Base-by-base conservation (phyloP, 768 basidiomycete genomes). In the Termitomyces heimii region DNA sequence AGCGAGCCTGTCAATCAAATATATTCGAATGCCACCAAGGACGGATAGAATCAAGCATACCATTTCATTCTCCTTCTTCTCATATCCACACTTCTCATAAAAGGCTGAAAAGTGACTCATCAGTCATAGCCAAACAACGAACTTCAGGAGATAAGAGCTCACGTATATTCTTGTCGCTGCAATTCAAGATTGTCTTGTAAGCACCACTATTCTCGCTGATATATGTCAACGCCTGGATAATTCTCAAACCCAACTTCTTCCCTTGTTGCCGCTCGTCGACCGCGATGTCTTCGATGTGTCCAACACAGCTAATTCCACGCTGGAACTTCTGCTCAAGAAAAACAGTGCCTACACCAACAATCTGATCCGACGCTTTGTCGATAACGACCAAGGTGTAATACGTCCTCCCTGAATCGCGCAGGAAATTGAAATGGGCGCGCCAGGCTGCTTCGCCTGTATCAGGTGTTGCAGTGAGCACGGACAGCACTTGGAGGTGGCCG, bases 111-210 rank as follows among this genome's bases (percentile, higher is more conserved):
- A 32, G 22, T 5, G 16, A 20, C 18, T 10, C 16, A 13, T 59
- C 13, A 52, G 49, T n/a, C 16, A 26, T 5, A 16, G 42, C 40
- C 49, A 45, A 44, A 48, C 55, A 55, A 61, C 18, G 32, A 32
- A 18, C 35, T 24, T n/a, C n/a, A 40, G 55, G 58, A 49, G 28
- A 48, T 48, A 2, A 60, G 47, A 14, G 84, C 94, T 72, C 68
- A 98, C 96, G 90, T 60, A 94, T 88, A 64, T 99, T 99, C 54
- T 79, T 78, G 59, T 92, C 84, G 67, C 81, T 92, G 70, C 97
- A 99, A 70, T 99, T 96, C 67, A 99, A 74, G 64, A 99, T 98
- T 16, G 94, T 94, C 86, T 99, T 99, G 76, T 98, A 99, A 71
- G 89, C 81, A 45, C 95, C 86, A 59, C 77, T 73, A 60, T 70